Conservation (phyloP, 306 rosid genomes). For the Medicago ruthenica region DNA sequence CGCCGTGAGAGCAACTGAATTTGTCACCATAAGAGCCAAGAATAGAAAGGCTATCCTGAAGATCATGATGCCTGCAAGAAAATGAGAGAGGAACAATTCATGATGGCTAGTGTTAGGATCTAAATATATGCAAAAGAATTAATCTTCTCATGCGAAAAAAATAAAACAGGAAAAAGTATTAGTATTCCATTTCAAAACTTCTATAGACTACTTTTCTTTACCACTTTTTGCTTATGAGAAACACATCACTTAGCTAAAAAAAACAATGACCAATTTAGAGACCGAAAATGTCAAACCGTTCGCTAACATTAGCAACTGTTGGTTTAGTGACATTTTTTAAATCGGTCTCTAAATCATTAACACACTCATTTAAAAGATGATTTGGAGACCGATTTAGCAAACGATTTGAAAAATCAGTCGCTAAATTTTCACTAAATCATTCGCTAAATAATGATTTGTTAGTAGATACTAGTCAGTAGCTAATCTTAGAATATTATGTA, state of each 20-base stretch:
- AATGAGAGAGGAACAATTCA: slow-evolving; percentile 5
- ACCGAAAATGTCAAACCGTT: neutral
- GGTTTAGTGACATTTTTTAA: neutral
- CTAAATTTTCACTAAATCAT: neutral
- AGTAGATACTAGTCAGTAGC: neutral
- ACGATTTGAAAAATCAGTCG: neutral
- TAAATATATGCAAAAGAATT: slow-evolving; percentile 15
- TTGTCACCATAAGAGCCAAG: slow-evolving; percentile 49
- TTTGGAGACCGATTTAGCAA: neutral
- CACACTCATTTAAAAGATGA: neutral
- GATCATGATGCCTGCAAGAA: slow-evolving; percentile 56
- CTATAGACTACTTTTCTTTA: neutral
- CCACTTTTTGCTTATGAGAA: neutral
- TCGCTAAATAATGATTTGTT: neutral
- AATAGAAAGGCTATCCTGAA: slow-evolving; percentile 46
- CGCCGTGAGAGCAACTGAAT: slow-evolving; percentile 47
- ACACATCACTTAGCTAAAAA: neutral
- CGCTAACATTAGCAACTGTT: neutral
- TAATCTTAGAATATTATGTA: neutral
- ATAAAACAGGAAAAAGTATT: slow-evolving; percentile 7
- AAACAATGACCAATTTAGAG: neutral
- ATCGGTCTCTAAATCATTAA: neutral
- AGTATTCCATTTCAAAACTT: slow-evolving; percentile 19
- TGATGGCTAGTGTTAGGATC: slow-evolving; percentile 21
- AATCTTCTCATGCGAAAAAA: slow-evolving; percentile 2